Conservation (phyloP, 306 rosid species). For the Gillenia trifoliata region DNA sequence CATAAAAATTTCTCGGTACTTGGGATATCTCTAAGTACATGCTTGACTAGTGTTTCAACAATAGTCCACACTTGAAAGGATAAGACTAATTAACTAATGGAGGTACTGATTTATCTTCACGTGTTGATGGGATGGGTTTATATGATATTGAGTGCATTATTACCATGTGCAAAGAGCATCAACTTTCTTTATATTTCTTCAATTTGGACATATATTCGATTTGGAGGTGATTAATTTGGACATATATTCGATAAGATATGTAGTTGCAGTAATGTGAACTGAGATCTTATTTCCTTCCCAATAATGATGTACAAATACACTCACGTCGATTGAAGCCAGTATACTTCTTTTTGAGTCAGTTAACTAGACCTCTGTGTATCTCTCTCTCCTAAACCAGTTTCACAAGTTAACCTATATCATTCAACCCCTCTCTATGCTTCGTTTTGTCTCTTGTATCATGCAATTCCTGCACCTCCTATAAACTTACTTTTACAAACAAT, state of each 20-base stretch:
- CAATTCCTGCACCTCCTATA: too few relatives aligned
- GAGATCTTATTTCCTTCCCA: not conserved
- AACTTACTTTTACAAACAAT: too few relatives aligned
- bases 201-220: not conserved
- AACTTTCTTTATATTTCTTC: not conserved
- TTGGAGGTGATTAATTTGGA: not conserved
- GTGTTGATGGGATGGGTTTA: not conserved
- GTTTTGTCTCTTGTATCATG: too few relatives aligned
- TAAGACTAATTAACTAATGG: too few relatives aligned
- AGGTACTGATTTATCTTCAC: not conserved
- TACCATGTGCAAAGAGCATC: not conserved
- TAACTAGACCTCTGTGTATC: not conserved
- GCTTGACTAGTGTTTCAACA: not conserved
- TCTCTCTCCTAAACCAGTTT: too few relatives aligned
- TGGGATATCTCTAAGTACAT: not conserved
- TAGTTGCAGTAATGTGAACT: not conserved
- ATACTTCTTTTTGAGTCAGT: too few relatives aligned
- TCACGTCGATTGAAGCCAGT: too few relatives aligned
- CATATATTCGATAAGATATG: not conserved
- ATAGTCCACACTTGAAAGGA: not conserved
- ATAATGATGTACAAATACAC: not conserved
- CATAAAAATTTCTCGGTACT: too few relatives aligned
- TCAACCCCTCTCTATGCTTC: too few relatives aligned
- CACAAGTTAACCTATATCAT: too few relatives aligned
- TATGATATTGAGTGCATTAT: not conserved